These are phyloP conservation scores for Globisporangium paroecandrum DNA, from an alignment of 352 stramenopile species.

Conservation along the genomic window DNA sequence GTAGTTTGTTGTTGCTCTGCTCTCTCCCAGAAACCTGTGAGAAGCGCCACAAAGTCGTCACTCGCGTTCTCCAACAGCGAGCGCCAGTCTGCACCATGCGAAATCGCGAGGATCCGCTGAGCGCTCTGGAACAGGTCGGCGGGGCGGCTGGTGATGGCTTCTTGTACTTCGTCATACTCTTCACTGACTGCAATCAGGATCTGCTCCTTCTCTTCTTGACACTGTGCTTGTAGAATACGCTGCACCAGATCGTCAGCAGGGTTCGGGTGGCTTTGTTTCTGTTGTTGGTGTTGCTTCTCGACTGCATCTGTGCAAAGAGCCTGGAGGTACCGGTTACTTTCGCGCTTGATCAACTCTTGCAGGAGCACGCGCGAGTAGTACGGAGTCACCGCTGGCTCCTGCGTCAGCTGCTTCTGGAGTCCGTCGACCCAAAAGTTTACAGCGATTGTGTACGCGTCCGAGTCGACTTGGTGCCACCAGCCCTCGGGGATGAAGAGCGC, in stretches of 20 bases:
- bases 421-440: conserved; percentile 85
- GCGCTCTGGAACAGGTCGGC: conserved; percentile 4
- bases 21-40: conserved; percentile 45
- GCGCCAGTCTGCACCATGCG: conserved; percentile 24
- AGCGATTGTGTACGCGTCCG: conserved; percentile 67
- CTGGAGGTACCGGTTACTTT: conserved; percentile 29
- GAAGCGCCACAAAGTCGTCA: conserved; percentile 33
- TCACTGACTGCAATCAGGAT: conserved; percentile 25
- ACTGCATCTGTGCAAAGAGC: conserved; percentile 9
- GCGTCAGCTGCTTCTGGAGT: conserved; percentile 45
- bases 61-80: conserved; percentile 35
- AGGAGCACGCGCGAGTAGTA: conserved; percentile 71
- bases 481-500: conserved; percentile 78
- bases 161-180: background rate
- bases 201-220: conserved; percentile 29
- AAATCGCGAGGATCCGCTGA: conserved; percentile 19
- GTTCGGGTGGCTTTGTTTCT: conserved; percentile 11
- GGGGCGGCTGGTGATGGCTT: background rate
- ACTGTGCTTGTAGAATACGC: conserved; percentile 11
- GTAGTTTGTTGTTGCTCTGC: background rate
- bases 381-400: conserved; percentile 35
- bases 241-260: conserved; percentile 4
- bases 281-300: background rate
- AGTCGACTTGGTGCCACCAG: conserved; percentile 86
- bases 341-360: conserved; percentile 52